Evolutionary conservation across 2,329 filamentous ascomycete genomes (phyloP).

Genomic region (Penicillium aurantiogriseum): DNA sequence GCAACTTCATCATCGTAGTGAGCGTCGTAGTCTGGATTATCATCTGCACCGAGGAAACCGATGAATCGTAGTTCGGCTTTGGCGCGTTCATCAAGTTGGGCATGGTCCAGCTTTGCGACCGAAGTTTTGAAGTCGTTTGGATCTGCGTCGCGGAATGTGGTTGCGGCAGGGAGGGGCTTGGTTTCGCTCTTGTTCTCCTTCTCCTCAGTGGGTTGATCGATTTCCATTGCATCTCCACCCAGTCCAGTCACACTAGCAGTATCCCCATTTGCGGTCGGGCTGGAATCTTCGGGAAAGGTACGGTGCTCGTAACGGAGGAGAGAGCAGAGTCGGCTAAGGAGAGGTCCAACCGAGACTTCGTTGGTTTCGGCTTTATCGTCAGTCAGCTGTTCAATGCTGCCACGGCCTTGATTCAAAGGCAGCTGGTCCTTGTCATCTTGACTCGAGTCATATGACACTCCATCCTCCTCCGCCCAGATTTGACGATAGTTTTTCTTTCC

Average conservation of each 20-base stretch:
- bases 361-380: constrained; percentile 87
- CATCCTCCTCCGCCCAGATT: constrained; percentile 92
- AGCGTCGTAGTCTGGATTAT: constrained; percentile 75
- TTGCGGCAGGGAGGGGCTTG: constrained; percentile 63
- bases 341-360: constrained; percentile 80
- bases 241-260: constrained; percentile 32
- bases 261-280: constrained; percentile 49
- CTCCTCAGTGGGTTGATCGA: constrained; percentile 52
- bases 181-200: constrained; percentile 29
- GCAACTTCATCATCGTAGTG: constrained; percentile 94
- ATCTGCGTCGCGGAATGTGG: constrained; percentile 74
- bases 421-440: constrained; percentile 63
- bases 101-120: constrained; percentile 76
- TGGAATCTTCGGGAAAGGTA: constrained; percentile 53
- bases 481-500: constrained; percentile 85
- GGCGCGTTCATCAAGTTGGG: constrained; percentile 82
- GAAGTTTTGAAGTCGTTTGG: constrained; percentile 77
- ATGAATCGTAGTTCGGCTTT: constrained; percentile 89
- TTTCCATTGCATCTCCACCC: constrained; percentile 50
- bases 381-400: constrained; percentile 79
- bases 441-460: constrained; percentile 67
- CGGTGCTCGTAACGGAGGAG: constrained; percentile 73
- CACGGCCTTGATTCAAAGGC: constrained; percentile 77
- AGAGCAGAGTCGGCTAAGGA: constrained; percentile 77
- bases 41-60: constrained; percentile 73